Evolutionary conservation across 78 protist genomes (phyloP), one percentile per base, ranked within the genome.

Genomic region (Salpingoeca rosetta): DNA sequence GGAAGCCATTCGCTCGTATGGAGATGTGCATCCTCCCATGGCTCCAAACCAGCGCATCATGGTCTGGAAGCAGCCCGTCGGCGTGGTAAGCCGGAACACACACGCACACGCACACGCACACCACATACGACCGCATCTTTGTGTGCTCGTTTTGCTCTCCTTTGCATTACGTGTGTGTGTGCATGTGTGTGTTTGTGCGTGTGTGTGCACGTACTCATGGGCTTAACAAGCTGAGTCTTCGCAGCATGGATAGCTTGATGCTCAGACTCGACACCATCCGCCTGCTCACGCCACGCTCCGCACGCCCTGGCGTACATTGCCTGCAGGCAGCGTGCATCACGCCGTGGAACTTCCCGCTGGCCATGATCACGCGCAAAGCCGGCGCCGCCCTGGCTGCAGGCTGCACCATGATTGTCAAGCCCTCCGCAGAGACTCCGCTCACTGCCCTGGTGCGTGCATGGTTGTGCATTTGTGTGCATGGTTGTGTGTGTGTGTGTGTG

Each of bases 351-450:
- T 90, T 87, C 37, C 90, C 92, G 3, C 27, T 2, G n/a, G 92
- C 86, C 22, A 90, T 90, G 92, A 80, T 79, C 36, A 51, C 92
- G 25, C 84, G 92, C 72, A 90, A 90, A 74, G 87, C 81, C 1
- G 92, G 80, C 0, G 57, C 89, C 0, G 90, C 90, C 38, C 74
- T 89, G 24, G 92, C 89, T 3, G 92, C 92, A 0, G 92, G 92
- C 44, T 89, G 92, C 65, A 82, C 92, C 12, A 43, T 81, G 84
- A 87, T 90, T 25, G 76, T 87, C 83, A 90, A 90, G 28, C 83
- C 83, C 7, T 65, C 83, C 39, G 65, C 7, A n/a, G 83, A 42
- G 0, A 80, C 83, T 10, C 83, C 83, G 75, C 45, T 39, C 26
- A 38, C 74, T 42, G 83, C 83, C 12, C 73, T 44, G 37, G 83